Percentiles rank a stretch among this genome's conserved stretches.
phyloP scores from a whole-genome alignment of 495 filamentous ascomycete genomes.

The Penicillium manginii region DNA sequence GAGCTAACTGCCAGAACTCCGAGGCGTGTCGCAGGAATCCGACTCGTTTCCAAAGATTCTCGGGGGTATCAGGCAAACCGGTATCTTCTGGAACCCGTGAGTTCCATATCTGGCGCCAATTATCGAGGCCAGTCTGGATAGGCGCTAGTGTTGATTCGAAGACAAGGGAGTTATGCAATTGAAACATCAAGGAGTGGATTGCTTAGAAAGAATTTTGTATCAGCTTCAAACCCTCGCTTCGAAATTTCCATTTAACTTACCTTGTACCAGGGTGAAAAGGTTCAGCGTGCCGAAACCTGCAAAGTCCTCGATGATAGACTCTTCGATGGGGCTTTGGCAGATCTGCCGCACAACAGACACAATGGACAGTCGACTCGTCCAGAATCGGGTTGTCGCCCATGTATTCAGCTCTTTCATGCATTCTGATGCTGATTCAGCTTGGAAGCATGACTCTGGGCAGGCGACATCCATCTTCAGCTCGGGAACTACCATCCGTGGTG shows the following conservation, averaged over 20 bases:
- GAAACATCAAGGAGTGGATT: constrained; percentile 35
- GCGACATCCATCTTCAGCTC: constrained; percentile 31
- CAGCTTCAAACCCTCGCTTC: not conserved
- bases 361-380: constrained; percentile 25
- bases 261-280: constrained; percentile 31
- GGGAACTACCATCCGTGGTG: constrained; percentile 26
- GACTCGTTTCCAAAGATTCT: constrained; percentile 33
- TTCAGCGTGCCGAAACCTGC: constrained; percentile 30
- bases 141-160: constrained; percentile 32
- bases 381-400: constrained; percentile 25
- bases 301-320: constrained; percentile 19
- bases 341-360: constrained; percentile 26
- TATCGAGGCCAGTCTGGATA: constrained; percentile 31
- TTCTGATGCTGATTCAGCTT: constrained; percentile 25
- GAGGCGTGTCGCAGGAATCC: constrained; percentile 31
- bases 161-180: constrained; percentile 34
- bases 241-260: constrained; percentile 11
- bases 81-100: constrained; percentile 27
- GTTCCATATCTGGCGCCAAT: constrained; percentile 34
- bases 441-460: constrained; percentile 30
- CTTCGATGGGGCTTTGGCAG: constrained; percentile 22
- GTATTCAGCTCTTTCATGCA: constrained; percentile 15
- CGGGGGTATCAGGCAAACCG: constrained; percentile 20
- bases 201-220: constrained; percentile 9
- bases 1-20: constrained; percentile 37